Percentiles rank a stretch among this genome's conserved stretches.
Conservation (phyloP, 2,329 filamentous ascomycete species). For the Colletotrichum tanaceti region DNA sequence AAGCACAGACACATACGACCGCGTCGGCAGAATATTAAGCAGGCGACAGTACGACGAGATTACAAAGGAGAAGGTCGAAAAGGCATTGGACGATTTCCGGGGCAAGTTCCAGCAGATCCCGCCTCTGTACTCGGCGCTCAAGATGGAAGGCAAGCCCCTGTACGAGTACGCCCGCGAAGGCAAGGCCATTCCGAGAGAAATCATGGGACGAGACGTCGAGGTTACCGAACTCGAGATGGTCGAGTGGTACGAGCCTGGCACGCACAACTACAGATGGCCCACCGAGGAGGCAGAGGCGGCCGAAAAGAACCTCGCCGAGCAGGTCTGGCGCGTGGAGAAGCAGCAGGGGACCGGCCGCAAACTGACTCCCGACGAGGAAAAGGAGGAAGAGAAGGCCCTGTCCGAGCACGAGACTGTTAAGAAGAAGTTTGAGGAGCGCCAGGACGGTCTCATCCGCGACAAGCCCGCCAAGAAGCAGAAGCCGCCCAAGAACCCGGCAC, state of each 20-base stretch:
- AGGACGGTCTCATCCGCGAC: slow-evolving; percentile 68
- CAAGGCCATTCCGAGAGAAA: slow-evolving; percentile 85
- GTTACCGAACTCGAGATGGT: slow-evolving; percentile 82
- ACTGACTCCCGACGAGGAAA: slow-evolving; percentile 65
- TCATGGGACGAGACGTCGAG: slow-evolving; percentile 82
- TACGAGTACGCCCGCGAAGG: slow-evolving; percentile 97
- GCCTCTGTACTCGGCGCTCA: slow-evolving; percentile 91
- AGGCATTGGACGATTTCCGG: slow-evolving; percentile 78
- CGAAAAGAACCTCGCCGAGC: slow-evolving; percentile 81
- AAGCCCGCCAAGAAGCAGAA: slow-evolving; percentile 55
- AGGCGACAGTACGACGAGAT: slow-evolving; percentile 82
- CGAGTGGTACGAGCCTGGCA: slow-evolving; percentile 86
- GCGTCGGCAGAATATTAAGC: slow-evolving; percentile 83
- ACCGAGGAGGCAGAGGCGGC: slow-evolving; percentile 79
- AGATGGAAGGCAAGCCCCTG: slow-evolving; percentile 91
- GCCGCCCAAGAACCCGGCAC: slow-evolving; percentile 51
- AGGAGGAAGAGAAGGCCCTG: slow-evolving; percentile 65
- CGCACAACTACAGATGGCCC: slow-evolving; percentile 84
- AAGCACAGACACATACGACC: slow-evolving; percentile 92
- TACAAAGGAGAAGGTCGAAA: slow-evolving; percentile 81
- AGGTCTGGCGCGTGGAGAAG: slow-evolving; percentile 73
- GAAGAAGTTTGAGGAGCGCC: slow-evolving; percentile 67
- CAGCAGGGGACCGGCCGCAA: slow-evolving; percentile 63
- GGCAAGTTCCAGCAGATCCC: slow-evolving; percentile 91
- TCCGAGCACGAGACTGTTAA: slow-evolving; percentile 68